Base-by-base conservation (phyloP, 768 basidiomycete species). In the Rhodotorula taiwanensis region DNA sequence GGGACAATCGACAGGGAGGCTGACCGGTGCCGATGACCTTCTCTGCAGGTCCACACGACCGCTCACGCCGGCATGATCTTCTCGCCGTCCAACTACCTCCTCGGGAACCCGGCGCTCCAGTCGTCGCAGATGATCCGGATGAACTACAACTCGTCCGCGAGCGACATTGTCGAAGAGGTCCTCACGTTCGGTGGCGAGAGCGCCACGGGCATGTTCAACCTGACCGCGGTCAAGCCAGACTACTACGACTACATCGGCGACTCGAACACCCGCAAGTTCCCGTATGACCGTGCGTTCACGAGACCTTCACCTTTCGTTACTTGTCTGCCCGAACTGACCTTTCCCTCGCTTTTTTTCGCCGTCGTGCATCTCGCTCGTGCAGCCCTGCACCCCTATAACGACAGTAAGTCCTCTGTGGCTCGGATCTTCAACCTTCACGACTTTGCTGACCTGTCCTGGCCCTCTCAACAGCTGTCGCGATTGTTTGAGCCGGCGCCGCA, bases 41-140 rank as follows among this genome's bases (percentile, higher is more conserved):
- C 14, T 30, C n/a, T n/a, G n/a, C n/a, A n/a, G n/a, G n/a, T n/a
- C n/a, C 55, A 36, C n/a, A 5, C 3, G 5, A 34, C 55, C 8
- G 43, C 55, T n/a, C 44, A 31, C n/a, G 31, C 31, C 11, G 43
- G 58, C 11, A 57, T 72, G 64, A 63, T 75, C 56, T 44, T 76
- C 53, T 64, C 70, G 1, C 76, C 75, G 21, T 74, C 74, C 71
- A 76, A 76, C 67, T 75, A 74, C 69, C 69, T 75, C 48, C 25
- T 55, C 31, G 27, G 36, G 27, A 72, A 75, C 49, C 72, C 76
- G 5, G 72, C 72, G 15, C 66, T 71, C 20, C 64, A 67, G n/a
- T 66, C 74, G 16, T 58, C 58, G 18, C 75, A 76, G 55, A 65
- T 67, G 58, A 52, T 74, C 43, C 70, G 74, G 13, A 69, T 76